Base-by-base conservation (phyloP, 2,329 filamentous ascomycete genomes). In the Fonsecaea erecta region DNA sequence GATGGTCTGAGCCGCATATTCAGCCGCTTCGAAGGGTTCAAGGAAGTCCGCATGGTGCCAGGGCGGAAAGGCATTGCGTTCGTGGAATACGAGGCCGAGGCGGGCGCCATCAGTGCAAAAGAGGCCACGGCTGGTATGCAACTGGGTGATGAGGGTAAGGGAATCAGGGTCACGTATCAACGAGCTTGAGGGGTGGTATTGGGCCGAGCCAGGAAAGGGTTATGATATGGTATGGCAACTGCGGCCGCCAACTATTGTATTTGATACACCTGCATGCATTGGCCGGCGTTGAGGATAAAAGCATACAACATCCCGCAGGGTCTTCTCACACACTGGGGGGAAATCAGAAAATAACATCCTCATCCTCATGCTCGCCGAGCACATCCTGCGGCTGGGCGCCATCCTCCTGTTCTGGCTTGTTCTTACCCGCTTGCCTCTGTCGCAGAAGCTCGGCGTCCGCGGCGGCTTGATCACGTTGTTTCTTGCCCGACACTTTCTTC, bases 101-200 rank as follows among this genome's bases (percentile, higher is more conserved):
- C 89, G 54, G 93, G 92, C 48, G 93, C 95, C 30, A 97, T 97
- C 73, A 89, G 88, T 61, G 95, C 95, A 18, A 98, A 97, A 84
- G 94, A 98, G 83, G 92, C 90, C 69, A 96, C 92, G 34, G 90
- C 91, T 12, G 92, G 92, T 24, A 93, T 95, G 87, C 83, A 86
- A 26, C 81, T 99, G 71, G 90, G 89, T 60, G 88, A 88, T 18
- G 87, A 88, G 52, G 85, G 86, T 71, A 91, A 92, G 80, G 83
- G 87, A 7, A 92, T 99, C 77, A 96, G 95, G 81, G 93, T 99
- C 70, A 97, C 95, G 14, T 99, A 96, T 84, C 95, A 98, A 81
- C 86, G 93, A 74, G 91, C 96, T 82, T 96, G 84, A 77, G 60
- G 2, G 30, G 12, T 3, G 14, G 21, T 35, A 26, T 21, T 46